Base-by-base conservation (phyloP, 2,329 filamentous ascomycete genomes). In the Fusarium hainanense region DNA sequence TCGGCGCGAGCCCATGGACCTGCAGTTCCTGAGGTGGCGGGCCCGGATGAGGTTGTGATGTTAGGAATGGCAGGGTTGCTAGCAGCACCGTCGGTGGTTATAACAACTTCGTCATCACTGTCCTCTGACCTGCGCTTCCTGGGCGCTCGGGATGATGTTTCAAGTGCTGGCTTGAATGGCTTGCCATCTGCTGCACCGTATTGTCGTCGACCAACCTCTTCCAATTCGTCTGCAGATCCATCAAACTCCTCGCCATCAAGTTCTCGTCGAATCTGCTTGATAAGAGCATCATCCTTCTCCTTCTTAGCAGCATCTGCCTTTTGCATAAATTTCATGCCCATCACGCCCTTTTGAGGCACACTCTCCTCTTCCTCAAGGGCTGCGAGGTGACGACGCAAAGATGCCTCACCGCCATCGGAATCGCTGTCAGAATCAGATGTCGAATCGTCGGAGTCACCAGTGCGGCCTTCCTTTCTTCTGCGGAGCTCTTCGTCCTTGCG, bases 241-340 rank as follows among this genome's bases (percentile, higher is more conserved):
- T 82, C 83, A 32, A 82, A 80, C n/a, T 82, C 82, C 21, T 88
- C 84, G 7, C 89, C 90, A 28, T 90, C 89, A 43, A 98, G 83
- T 49, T 95, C 92, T 58, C 89, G 88, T 50, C 90, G 87, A 50
- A 98, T 88, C 71, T 89, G 85, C 43, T 84, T 85, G 14, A 93
- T 82, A 59, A 93, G 88, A 58, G 92, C 91, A 73, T 97, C 93
- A 72, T 98, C 98, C 60, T 89, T 87, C 68, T 91, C 88, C 79
- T 91, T 94, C 74, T 89, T 89, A 40, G 89, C 85, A 28, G 91
- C 92, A 75, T 98, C 94, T 3, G 94, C 93, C 71, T 91, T 93
- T 74, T 91, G 89, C 96, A 99, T 98, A 78, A 99, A 99, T 66
- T 93, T 93, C 91, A 99, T 93, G 54, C 88, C 87, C 79, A 93